These are phyloP conservation scores for Xerocomus amazonicus DNA, from an alignment of 1,284 basidiomycete genomes.

Conservation along the genomic window DNA sequence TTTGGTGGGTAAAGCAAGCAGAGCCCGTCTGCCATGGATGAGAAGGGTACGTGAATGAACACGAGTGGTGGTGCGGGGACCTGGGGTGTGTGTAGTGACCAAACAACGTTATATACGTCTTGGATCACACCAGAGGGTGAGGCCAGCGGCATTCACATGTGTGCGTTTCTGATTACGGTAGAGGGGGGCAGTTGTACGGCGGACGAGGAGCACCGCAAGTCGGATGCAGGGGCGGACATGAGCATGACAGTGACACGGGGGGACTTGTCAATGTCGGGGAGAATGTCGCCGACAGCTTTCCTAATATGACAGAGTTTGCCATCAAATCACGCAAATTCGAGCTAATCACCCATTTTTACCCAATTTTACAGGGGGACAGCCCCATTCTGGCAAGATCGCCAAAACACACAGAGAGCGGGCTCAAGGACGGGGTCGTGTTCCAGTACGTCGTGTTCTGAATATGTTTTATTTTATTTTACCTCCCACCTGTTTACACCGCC, in stretches of 20 bases:
- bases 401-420: slow-evolving; percentile 1
- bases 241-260: slow-evolving; percentile 30
- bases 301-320: slow-evolving; percentile 24
- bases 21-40: too few relatives aligned
- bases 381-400: slow-evolving; percentile 30
- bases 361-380: slow-evolving; percentile 13
- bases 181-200: slow-evolving; percentile 31
- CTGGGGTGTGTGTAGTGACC: slow-evolving; percentile 30
- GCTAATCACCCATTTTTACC: slow-evolving; percentile 19
- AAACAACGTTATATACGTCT: slow-evolving; percentile 32
- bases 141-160: slow-evolving; percentile 36
- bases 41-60: slow-evolving; percentile 32
- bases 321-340: slow-evolving; percentile 26
- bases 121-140: slow-evolving; percentile 29
- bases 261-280: slow-evolving; percentile 24
- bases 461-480: slow-evolving; percentile 18
- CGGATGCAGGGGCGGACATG: slow-evolving; percentile 22
- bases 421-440: neutral
- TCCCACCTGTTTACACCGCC: slow-evolving; percentile 25
- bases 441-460: slow-evolving; percentile 15
- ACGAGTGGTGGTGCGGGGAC: slow-evolving; percentile 32
- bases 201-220: slow-evolving; percentile 18
- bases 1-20: slow-evolving; percentile 3
- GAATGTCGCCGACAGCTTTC: slow-evolving; percentile 30
- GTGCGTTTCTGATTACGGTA: slow-evolving; percentile 33